Base-by-base conservation (phyloP, 257 asterid species). In the Catharanthus roseus region DNA sequence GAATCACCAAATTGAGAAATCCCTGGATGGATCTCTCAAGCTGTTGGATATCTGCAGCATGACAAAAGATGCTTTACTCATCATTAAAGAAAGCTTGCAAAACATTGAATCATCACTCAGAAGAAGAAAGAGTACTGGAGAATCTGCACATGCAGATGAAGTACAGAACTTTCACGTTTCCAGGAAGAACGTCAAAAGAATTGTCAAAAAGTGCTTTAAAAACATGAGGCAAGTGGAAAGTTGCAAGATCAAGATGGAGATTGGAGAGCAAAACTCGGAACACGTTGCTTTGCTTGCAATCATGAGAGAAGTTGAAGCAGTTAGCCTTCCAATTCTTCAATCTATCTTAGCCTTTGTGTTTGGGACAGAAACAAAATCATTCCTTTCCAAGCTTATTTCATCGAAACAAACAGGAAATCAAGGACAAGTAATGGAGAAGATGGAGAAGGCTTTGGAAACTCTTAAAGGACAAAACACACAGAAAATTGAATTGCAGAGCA, bases 361-460 rank as follows among this genome's bases (percentile, higher is more conserved):
- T 53, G 60, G 56, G 0, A 34, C 47, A 33, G 45, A 34, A 1
- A 29, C 5, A 62, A 77, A 82, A 85, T 75, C 84, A 9, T 29
- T 80, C 29, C 72, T 83, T 53, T 77, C 83, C 7, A 85, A 86
- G 63, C 8, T 78, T 19, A 29, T 80, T 31, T 75, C 47, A 41
- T 57, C 72, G 4, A 73, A 53, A n/a, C 28, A 51, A 51, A 19
- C 58, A 51, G 12, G 65, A 69, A 11, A 41, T 0, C 24, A 65
- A 0, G 55, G 42, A 1, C 23, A 36, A 0, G 75, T 54, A 26
- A 29, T 72, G 1, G 67, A 24, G 65, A 66, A 71, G 13, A 2
- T 70, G 10, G 61, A 78, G 0, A 12, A 31, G 1, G 70, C 24
- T n/a, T 66, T 74, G 42, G 49, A 42, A 31, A 33, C 36, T 2